Conservation (phyloP, 371 early-diverging fungal genomes). For the Choanephora cucurbitarum region DNA sequence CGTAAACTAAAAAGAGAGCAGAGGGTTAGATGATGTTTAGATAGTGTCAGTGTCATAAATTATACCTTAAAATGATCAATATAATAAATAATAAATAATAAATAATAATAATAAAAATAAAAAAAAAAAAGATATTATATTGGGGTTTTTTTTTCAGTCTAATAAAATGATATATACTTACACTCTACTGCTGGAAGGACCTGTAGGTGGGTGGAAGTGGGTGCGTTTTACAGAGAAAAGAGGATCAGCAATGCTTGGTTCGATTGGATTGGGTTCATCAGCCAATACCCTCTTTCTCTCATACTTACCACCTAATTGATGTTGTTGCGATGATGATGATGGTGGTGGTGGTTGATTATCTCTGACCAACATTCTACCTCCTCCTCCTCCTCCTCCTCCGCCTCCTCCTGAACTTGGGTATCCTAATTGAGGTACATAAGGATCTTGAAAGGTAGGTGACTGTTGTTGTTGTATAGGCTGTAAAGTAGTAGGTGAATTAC, state of each 20-base stretch:
- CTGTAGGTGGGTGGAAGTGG: slow-evolving; percentile 26
- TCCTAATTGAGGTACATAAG: slow-evolving; percentile 30
- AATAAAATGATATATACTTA: too few relatives aligned
- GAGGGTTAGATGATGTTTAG: too few relatives aligned
- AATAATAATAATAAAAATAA: not conserved
- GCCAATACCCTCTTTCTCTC: slow-evolving; percentile 28
- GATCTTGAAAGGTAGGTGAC: slow-evolving; percentile 22
- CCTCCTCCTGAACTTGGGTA: slow-evolving; percentile 32
- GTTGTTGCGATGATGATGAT: slow-evolving; percentile 10
- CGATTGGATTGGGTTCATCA: slow-evolving; percentile 24
- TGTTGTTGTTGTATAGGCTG: slow-evolving; percentile 6
- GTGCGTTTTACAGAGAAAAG: slow-evolving; percentile 33
- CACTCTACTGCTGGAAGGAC: slow-evolving; percentile 37
- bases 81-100: not conserved
- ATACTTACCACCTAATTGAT: slow-evolving; percentile 37
- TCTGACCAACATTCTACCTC: slow-evolving; percentile 41
- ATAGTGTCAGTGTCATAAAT: too few relatives aligned
- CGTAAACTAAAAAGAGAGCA: slow-evolving; percentile 31
- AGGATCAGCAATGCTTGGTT: slow-evolving; percentile 37
- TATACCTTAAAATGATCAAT: not conserved
- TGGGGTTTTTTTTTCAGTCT: too few relatives aligned
- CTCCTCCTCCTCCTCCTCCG: slow-evolving; percentile 35
- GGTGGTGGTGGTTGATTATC: slow-evolving; percentile 26
- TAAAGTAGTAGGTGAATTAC: slow-evolving; percentile 1
- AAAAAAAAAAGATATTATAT: too few relatives aligned